A percentile compares a stretch with the other conserved stretches of the same genome.
Conservation (phyloP, 1,139 yeast genomes). For the Candida glucosophila region DNA sequence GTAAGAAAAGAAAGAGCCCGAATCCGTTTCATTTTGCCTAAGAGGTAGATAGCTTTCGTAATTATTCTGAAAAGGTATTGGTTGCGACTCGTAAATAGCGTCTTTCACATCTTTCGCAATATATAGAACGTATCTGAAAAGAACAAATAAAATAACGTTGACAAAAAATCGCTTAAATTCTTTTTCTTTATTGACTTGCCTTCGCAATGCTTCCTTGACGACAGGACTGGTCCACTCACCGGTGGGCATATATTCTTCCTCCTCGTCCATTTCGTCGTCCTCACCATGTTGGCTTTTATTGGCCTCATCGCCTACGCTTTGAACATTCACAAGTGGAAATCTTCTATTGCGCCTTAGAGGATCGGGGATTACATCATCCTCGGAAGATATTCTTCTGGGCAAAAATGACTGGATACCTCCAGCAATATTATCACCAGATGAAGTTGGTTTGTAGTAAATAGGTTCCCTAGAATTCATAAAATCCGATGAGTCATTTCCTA, state of each 20-base stretch:
- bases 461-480: constrained; percentile 14
- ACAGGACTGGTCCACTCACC: constrained; percentile 38
- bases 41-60: constrained; percentile 1
- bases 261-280: constrained; percentile 8
- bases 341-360: too few relatives aligned
- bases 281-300: constrained; percentile 2
- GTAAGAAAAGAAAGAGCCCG: constrained; percentile 2
- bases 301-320: too few relatives aligned
- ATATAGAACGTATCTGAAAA: constrained; percentile 5
- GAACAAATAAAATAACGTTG: constrained; percentile 13
- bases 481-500: constrained; percentile 5
- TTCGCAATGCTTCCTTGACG: constrained; percentile 24
- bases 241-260: constrained; percentile 12
- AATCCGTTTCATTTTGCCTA: constrained; percentile 1
- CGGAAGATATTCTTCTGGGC: not conserved
- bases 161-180: constrained; percentile 15
- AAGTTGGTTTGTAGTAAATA: constrained; percentile 29
- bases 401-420: constrained; percentile 21
- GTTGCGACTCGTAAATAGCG: not conserved
- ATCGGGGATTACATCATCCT: not conserved
- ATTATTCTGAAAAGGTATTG: too few relatives aligned
- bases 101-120: constrained; percentile 4
- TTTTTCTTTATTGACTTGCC: constrained; percentile 27
- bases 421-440: constrained; percentile 18
- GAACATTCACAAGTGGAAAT: too few relatives aligned